Percentiles rank a stretch among this genome's conserved stretches.
These are phyloP conservation scores for Tilletiaria anomala DNA, from an alignment of 1,284 basidiomycete genomes.

Conservation along the genomic window DNA sequence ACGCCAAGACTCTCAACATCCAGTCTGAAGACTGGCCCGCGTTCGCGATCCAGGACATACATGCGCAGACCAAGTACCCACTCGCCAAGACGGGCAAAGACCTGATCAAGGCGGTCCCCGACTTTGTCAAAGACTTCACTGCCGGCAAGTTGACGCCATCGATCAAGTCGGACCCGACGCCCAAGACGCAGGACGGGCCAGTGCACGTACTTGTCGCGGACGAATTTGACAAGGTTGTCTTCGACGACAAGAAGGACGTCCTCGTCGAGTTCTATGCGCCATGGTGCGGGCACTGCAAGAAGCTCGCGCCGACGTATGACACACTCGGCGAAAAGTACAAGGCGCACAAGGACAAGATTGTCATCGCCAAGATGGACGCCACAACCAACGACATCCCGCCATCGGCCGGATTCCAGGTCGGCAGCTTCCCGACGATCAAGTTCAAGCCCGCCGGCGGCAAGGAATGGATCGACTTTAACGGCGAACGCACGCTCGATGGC, in stretches of 20 bases:
- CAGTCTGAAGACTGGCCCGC: slow-evolving; percentile 65
- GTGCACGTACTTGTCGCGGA: slow-evolving; percentile 77
- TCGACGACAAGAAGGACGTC: slow-evolving; percentile 76
- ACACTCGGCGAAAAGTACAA: slow-evolving; percentile 69
- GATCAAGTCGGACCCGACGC: slow-evolving; percentile 81
- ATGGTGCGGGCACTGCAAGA: slow-evolving; percentile 70
- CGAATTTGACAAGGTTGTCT: slow-evolving; percentile 67
- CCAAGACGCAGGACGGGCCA: slow-evolving; percentile 63
- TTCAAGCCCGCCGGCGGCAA: slow-evolving; percentile 79
- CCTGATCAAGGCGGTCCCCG: slow-evolving; percentile 44
- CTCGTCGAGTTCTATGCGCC: slow-evolving; percentile 89
- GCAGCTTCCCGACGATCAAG: slow-evolving; percentile 88
- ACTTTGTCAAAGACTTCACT: slow-evolving; percentile 55
- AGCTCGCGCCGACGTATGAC: slow-evolving; percentile 88
- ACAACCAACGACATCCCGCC: slow-evolving; percentile 90
- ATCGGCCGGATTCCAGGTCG: slow-evolving; percentile 58
- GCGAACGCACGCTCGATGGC: slow-evolving; percentile 35
- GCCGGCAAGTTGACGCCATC: slow-evolving; percentile 62
- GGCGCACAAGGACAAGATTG: slow-evolving; percentile 58
- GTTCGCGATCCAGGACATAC: slow-evolving; percentile 81
- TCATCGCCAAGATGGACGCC: slow-evolving; percentile 82
- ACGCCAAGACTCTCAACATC: slow-evolving; percentile 88
- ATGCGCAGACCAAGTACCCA: slow-evolving; percentile 76
- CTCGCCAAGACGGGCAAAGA: slow-evolving; percentile 54
- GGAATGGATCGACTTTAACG: slow-evolving; percentile 60